Evolutionary conservation across 306 rosid genomes (phyloP).

Genomic region (Fagus sylvatica): DNA sequence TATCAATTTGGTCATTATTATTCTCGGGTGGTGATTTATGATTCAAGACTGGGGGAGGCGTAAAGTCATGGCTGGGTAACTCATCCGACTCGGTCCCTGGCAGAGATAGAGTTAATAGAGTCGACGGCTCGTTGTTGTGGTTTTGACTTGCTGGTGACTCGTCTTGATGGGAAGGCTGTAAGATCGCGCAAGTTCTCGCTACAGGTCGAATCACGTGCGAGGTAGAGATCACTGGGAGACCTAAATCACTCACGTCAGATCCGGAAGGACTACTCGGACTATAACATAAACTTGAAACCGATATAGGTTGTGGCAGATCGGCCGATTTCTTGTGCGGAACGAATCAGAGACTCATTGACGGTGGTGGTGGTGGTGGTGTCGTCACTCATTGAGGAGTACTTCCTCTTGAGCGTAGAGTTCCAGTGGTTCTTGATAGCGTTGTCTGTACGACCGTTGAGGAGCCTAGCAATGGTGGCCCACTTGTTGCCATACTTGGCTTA

Average conservation of each 20-base stretch:
- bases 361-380: not conserved
- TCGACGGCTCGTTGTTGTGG: constrained; percentile 35
- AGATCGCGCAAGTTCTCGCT: constrained; percentile 3
- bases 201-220: constrained; percentile 1
- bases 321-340: constrained; percentile 16
- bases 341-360: constrained; percentile 18
- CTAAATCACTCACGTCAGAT: constrained; percentile 50
- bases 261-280: constrained; percentile 39
- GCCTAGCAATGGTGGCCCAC: constrained; percentile 66
- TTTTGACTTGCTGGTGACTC: constrained; percentile 16
- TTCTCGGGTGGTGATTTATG: not conserved
- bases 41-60: not conserved
- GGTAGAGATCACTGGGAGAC: constrained; percentile 11
- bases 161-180: constrained; percentile 9
- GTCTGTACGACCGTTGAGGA: constrained; percentile 56
- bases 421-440: constrained; percentile 65
- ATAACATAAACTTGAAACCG: constrained; percentile 10
- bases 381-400: constrained; percentile 22
- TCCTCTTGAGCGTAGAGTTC: constrained; percentile 63
- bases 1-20: not conserved
- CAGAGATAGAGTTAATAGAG: constrained; percentile 37
- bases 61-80: not conserved
- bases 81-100: constrained; percentile 32
- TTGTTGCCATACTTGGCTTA: constrained; percentile 41
- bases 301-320: not conserved